Evolutionary conservation across 2,329 filamentous ascomycete genomes (phyloP), one percentile per base, ranked within the genome.

Genomic region (Diaporthe humulicola): DNA sequence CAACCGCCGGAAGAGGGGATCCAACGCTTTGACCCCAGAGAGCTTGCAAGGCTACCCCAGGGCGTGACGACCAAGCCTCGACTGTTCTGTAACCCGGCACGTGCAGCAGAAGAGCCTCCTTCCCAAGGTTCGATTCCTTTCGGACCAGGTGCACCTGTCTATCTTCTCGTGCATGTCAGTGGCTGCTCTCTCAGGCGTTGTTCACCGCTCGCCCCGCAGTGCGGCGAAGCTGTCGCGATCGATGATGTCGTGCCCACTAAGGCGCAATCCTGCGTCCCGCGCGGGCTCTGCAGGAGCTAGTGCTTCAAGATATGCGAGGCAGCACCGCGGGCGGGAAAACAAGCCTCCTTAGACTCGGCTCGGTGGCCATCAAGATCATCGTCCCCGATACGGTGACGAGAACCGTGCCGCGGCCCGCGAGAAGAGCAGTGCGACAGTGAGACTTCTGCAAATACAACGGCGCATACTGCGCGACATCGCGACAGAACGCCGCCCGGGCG

Each of bases 1-100:
- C 36, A n/a, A 54, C 36, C 33, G 60, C 45, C 42, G 19, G 70
- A 50, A 42, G 50, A 48, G 71, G 71, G 57, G 67, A 74, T 66
- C 64, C 58, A 33, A 66, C 61, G 38, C 42, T 58, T 60, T 52
- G 36, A 48, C 52, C 74, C 64, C 56, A 54, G 17, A 40, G 15
- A 54, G 40, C 38, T 60, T 40, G n/a, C 74, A 71, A 61, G 74
- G 56, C 71, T 74, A 73, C 28, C 71, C 74, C 19, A 40, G 42
- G 10, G n/a, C 30, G 25, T 61, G 22, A 42, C 33, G 45, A n/a
- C 58, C 57, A 40, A 54, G n/a, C 25, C 28, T 60, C 69, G 52
- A 45, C 50, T 56, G n/a, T 54, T 72, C 56, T 52, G 50, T 56
- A 33, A 72, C 36, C 45, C 30, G 57, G 48, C 57, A 28, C 15